Evolutionary conservation across 2,329 filamentous ascomycete genomes (phyloP), one percentile per base, ranked within the genome.

Genomic region (Trichophyton mentagrophytes): DNA sequence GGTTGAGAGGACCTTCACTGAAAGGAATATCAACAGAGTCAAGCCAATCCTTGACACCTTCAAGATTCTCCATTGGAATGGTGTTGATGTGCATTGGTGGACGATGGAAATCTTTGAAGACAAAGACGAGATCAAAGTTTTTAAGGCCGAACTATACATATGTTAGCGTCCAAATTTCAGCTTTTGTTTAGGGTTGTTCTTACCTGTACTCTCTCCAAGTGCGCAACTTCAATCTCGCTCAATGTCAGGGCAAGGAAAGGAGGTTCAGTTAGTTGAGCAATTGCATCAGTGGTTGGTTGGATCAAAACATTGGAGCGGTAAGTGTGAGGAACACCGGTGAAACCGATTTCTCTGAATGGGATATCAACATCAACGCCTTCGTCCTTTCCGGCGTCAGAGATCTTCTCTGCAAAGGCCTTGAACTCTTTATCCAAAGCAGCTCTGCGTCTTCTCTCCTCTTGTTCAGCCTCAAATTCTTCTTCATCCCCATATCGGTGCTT

Each of bases 401-500:
- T 95, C 81, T 96, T 97, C 76, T 97, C 91, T 1, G 92, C 90
- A 69, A 97, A 99, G 64, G 83, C 86, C 76, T 96, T 95, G 82
- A 99, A 99, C 66, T 96, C 85, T 61, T 92, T 88, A 75, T 99
- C 93, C 58, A 99, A 85, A 64, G 92, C 89, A n/a, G 89, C 88
- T 66, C 93, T 83, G 61, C 92, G 86, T 66, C 92, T 84, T 67
- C 95, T 85, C 75, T 99, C 93, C 73, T 99, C 93, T 73, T 99
- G 93, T 73, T 99, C 93, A 47, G 92, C 90, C 73, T 99, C 93
- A 65, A 99, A 99, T 72, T 99, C 93, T 70, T 99, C 93, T 72
- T 99, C 95, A 65, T 99, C 93, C 49, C 93, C 93, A 70, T 95
- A 97, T 57, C 93, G 86, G 75, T 97, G 95, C 77, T 96, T 96